A percentile compares a stretch with the other conserved stretches of the same genome.
Evolutionary conservation across 192 early-diverging fungal genomes (phyloP).

Genomic region (Coemansia interrupta): DNA sequence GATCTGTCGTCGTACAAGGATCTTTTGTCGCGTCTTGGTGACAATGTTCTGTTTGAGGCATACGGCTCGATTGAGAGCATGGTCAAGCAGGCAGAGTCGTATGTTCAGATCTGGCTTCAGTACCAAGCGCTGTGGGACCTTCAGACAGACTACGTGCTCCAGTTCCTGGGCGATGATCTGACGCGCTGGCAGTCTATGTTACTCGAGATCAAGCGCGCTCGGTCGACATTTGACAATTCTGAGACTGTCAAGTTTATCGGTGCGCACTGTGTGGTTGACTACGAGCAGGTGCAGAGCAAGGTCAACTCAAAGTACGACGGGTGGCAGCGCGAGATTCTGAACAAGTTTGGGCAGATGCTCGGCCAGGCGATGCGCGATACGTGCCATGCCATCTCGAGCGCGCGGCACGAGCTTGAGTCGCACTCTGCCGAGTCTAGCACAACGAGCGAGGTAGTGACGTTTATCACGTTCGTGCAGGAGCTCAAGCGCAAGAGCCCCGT

Average conservation of each 20-base stretch:
- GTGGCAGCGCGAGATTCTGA: constrained; percentile 96
- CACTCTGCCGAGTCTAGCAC: constrained; percentile 77
- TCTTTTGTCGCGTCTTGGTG: constrained; percentile 65
- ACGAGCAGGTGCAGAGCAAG: constrained; percentile 97
- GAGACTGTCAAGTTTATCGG: constrained; percentile 87
- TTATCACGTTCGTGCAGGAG: constrained; percentile 95
- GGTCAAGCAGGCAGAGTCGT: constrained; percentile 70
- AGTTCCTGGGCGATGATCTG: constrained; percentile 83
- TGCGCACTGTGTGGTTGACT: constrained; percentile 80
- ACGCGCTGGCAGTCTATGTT: constrained; percentile 90
- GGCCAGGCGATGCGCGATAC: constrained; percentile 78
- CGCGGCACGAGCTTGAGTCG: constrained; percentile 83
- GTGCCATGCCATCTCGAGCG: constrained; percentile 67
- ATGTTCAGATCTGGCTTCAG: constrained; percentile 92
- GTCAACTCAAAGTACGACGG: constrained; percentile 96
- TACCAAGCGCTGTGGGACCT: constrained; percentile 99
- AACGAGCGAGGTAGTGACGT: constrained; percentile 86
- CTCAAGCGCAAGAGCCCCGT: constrained; percentile 75
- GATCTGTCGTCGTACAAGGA: constrained; percentile 34
- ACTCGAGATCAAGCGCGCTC: constrained; percentile 88
- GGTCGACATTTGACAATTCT: constrained; percentile 94
- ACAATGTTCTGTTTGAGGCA: constrained; percentile 66
- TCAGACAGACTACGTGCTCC: constrained; percentile 78
- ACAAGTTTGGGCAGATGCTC: constrained; percentile 82
- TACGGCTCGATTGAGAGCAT: constrained; percentile 82